A percentile compares a stretch with the other conserved stretches of the same genome.
Evolutionary conservation across 257 asterid species (phyloP).

Genomic region (Galeopsis tetrahit): DNA sequence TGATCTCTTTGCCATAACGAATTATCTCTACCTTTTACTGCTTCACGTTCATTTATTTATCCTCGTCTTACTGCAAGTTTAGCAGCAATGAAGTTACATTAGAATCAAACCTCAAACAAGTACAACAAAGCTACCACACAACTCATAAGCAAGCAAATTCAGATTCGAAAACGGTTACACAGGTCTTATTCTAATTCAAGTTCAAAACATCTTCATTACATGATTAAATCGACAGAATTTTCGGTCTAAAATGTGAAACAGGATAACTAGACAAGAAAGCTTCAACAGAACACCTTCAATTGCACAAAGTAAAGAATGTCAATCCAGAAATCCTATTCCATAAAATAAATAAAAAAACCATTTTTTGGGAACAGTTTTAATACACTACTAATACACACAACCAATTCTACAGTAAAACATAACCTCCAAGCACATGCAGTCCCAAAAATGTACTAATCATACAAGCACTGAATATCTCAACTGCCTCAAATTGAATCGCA

Average conservation of each 20-base stretch:
- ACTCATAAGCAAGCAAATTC: background rate
- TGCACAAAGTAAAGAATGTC: constrained; percentile 24
- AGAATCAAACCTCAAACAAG: background rate
- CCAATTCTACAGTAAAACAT: constrained; percentile 17
- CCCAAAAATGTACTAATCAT: constrained; percentile 20
- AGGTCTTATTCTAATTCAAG: background rate
- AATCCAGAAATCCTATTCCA: background rate
- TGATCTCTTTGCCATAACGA: constrained; percentile 78
- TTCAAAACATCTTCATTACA: background rate
- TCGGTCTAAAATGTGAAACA: constrained; percentile 9
- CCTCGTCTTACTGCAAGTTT: constrained; percentile 37
- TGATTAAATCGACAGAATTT: background rate
- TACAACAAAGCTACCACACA: background rate
- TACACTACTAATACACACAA: background rate
- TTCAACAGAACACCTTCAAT: constrained; percentile 11
- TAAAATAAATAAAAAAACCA: background rate
- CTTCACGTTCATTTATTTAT: constrained; percentile 31
- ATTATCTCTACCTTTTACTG: constrained; percentile 30
- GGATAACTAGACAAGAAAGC: constrained; percentile 8
- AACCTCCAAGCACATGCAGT: constrained; percentile 26
- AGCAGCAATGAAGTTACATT: constrained; percentile 17
- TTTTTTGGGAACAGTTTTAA: background rate
- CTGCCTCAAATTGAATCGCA: too few relatives aligned
- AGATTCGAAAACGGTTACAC: background rate
- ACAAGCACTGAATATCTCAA: background rate